Evolutionary conservation across 352 stramenopile genomes (phyloP).

Genomic region (Globisporangium spiculum): DNA sequence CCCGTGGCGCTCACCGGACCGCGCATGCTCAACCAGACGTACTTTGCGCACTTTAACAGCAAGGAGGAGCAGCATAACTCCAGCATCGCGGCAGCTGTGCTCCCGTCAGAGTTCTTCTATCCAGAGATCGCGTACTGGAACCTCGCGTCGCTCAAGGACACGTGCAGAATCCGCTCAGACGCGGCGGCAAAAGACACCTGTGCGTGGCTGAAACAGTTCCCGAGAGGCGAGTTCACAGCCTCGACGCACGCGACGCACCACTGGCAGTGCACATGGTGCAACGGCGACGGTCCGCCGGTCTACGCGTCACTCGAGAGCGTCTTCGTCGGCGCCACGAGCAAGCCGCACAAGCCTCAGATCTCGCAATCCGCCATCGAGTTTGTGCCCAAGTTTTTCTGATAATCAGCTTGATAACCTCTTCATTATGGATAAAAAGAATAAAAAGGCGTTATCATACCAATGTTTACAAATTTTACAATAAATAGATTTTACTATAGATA

Average conservation of each 20-base stretch:
- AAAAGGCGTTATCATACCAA: too few species aligned
- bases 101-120: slow-evolving; percentile 50
- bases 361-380: neutral
- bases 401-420: neutral
- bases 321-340: slow-evolving; percentile 10
- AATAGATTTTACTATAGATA: neutral
- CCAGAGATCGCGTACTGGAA: slow-evolving; percentile 59
- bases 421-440: neutral
- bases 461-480: neutral
- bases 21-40: slow-evolving; percentile 46
- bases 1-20: slow-evolving; percentile 46
- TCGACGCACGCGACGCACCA: slow-evolving; percentile 46
- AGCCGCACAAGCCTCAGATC: slow-evolving; percentile 10
- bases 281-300: slow-evolving; percentile 25
- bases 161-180: slow-evolving; percentile 23
- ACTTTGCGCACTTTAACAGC: slow-evolving; percentile 12
- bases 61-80: neutral
- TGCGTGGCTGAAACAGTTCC: slow-evolving; percentile 35
- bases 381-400: slow-evolving; percentile 1
- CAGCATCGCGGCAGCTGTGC: slow-evolving; percentile 20
- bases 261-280: slow-evolving; percentile 64
- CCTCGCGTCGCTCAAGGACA: slow-evolving; percentile 27
- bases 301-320: slow-evolving; percentile 29
- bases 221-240: slow-evolving; percentile 42
- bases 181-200: slow-evolving; percentile 28